Percentiles rank a stretch among this genome's conserved stretches.
phyloP scores from a whole-genome alignment of 2,329 filamentous ascomycete genomes.

The Drechslerella coelobrocha region DNA sequence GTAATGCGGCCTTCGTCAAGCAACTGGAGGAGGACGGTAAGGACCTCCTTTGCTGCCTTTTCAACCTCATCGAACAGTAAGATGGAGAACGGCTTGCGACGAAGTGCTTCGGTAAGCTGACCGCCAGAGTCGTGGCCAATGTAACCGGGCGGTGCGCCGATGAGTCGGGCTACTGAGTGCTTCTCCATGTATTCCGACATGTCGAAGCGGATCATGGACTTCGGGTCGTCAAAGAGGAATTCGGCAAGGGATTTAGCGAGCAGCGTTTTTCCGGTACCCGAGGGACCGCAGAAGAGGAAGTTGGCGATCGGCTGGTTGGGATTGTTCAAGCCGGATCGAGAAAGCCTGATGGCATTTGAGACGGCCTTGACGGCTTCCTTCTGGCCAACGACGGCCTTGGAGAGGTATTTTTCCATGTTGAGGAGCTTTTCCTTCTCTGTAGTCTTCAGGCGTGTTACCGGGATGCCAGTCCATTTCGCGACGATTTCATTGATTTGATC shows the following conservation, averaged over 20 bases:
- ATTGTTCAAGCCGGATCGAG: conserved; percentile 91
- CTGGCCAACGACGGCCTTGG: conserved; percentile 87
- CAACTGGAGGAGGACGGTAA: conserved; percentile 96
- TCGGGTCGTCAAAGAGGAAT: conserved; percentile 96
- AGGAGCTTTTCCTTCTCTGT: conserved; percentile 98
- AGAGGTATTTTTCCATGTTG: conserved; percentile 88
- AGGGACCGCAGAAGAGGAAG: conserved; percentile 98
- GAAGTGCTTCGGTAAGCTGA: conserved; percentile 91
- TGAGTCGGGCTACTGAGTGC: conserved; percentile 94
- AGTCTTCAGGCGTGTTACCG: conserved; percentile 89
- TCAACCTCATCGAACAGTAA: conserved; percentile 97
- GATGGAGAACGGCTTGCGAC: conserved; percentile 95
- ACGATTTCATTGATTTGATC: conserved; percentile 99
- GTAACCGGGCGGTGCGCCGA: conserved; percentile 94
- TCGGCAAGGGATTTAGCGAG: conserved; percentile 96
- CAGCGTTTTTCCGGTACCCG: conserved; percentile 96
- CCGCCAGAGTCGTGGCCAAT: conserved; percentile 96
- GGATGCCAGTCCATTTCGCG: conserved; percentile 96
- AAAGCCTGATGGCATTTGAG: conserved; percentile 92
- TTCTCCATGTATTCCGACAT: conserved; percentile 99
- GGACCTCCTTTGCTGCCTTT: conserved; percentile 96
- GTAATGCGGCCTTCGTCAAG: conserved; percentile 99
- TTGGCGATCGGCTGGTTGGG: conserved; percentile 90
- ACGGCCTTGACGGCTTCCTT: conserved; percentile 91
- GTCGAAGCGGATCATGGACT: conserved; percentile 98